Evolutionary conservation across 768 basidiomycete genomes (phyloP).

Genomic region (Russula compacta): DNA sequence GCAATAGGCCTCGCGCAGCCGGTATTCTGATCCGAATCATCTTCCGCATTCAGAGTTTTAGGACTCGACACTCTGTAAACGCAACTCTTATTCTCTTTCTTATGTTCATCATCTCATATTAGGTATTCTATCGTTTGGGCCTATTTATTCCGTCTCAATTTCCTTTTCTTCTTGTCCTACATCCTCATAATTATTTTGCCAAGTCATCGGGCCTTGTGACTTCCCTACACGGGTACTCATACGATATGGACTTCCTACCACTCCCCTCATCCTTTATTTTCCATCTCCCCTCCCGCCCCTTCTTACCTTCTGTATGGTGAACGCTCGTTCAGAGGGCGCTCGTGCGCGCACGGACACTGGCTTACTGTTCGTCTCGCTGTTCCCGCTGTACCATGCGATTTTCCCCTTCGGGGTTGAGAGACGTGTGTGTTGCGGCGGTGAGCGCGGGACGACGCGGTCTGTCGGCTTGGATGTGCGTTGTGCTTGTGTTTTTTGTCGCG

Average conservation of each 20-base stretch:
- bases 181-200: constrained; percentile 7
- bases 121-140: constrained; percentile 2
- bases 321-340: neutral
- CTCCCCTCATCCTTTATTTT: neutral
- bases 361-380: constrained; percentile 27
- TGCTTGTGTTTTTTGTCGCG: neutral
- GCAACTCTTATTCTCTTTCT: constrained; percentile 16
- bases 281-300: neutral
- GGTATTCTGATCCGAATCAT: constrained; percentile 23
- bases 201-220: neutral
- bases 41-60: neutral
- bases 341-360: neutral
- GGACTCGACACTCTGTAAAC: constrained; percentile 1
- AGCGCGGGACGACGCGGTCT: constrained; percentile 33
- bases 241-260: neutral
- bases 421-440: constrained; percentile 31
- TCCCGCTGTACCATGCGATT: constrained; percentile 28
- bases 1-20: constrained; percentile 17
- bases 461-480: constrained; percentile 7
- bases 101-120: constrained; percentile 11
- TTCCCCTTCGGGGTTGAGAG: constrained; percentile 45
- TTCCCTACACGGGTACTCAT: constrained; percentile 7
- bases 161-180: constrained; percentile 7
- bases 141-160: constrained; percentile 14
- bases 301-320: neutral